Percentiles rank a stretch among this genome's conserved stretches.
These are phyloP conservation scores for Pholiota conissans DNA, from an alignment of 768 basidiomycete genomes.

Conservation along the genomic window DNA sequence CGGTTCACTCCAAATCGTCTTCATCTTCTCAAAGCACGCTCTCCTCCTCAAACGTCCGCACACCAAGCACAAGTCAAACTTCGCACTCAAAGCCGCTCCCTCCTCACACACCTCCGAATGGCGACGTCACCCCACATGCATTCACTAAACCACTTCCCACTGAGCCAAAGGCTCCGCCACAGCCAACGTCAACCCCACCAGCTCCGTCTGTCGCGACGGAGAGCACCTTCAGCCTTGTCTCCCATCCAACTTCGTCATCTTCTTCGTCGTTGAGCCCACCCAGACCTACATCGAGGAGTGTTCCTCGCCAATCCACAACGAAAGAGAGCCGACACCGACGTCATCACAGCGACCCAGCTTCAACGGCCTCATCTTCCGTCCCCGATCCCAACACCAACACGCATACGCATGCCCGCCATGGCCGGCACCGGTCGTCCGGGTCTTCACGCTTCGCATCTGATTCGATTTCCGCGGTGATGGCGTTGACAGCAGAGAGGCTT, in stretches of 20 bases:
- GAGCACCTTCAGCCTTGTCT: background rate
- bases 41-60: background rate
- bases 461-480: slow-evolving; percentile 20
- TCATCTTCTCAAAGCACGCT: background rate
- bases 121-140: background rate
- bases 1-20: background rate
- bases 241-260: background rate
- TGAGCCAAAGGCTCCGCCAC: background rate
- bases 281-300: background rate
- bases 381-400: slow-evolving; percentile 15
- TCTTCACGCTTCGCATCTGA: slow-evolving; percentile 15
- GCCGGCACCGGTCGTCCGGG: background rate
- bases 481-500: slow-evolving; percentile 24
- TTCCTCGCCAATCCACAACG: background rate
- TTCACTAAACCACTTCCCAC: background rate
- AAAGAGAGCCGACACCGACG: background rate
- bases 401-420: slow-evolving; percentile 19
- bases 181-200: too few species aligned
- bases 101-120: background rate
- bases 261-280: background rate
- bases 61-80: background rate
- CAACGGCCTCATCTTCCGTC: background rate
- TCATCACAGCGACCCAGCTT: background rate
- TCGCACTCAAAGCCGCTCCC: background rate
- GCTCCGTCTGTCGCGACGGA: background rate